Evolutionary conservation across 257 asterid genomes (phyloP), one percentile per base, ranked within the genome.

Genomic region (Gardenia jasminoides): DNA sequence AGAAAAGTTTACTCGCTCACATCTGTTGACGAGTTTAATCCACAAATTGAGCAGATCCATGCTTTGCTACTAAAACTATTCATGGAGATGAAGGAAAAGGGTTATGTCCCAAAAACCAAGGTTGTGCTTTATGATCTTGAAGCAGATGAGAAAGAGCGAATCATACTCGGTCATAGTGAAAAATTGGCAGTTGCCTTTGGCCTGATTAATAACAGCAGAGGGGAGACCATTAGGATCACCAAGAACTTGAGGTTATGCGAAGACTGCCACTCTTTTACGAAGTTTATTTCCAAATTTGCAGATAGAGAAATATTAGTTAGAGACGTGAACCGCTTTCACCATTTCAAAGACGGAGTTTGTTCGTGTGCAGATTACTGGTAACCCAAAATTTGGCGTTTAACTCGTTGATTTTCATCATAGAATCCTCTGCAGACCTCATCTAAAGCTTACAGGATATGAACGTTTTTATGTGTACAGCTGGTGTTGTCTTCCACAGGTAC

Each of bases 101-200:
- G 97, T 0, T 91, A 92, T 80, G 92, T 90, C 28, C 98, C 97
- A 1, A 88, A 92, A 74, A 89, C 95, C 58, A 92, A 88, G 80
- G 83, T 69, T 10, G 97, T 90, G 78, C 88, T 90, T 41, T 91
- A 91, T 59, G 98, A 92, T 76, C 88, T 94, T 74, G 97, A 91
- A 24, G 72, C 84, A 0, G 90, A 87, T 82, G 98, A 91, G 83
- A 92, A 94, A 78, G 91, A 90, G 76, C 84, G 88, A 6, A 90
- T 92, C 65, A 65, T 94, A 72, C 86, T 94, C 84, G 97, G 98
- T 24, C 98, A 94, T 58, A 94, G 98, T 65, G 98, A 94, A 64
- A 94, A 94, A 78, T 76, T 94, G 31, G 98, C 98, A 11, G 96
- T 94, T 78, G 97, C 96, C 6, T 92, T 91, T 76, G 98, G 98